These are phyloP conservation scores for Gautieria morchelliformis DNA, from an alignment of 768 basidiomycete genomes.

Conservation along the genomic window DNA sequence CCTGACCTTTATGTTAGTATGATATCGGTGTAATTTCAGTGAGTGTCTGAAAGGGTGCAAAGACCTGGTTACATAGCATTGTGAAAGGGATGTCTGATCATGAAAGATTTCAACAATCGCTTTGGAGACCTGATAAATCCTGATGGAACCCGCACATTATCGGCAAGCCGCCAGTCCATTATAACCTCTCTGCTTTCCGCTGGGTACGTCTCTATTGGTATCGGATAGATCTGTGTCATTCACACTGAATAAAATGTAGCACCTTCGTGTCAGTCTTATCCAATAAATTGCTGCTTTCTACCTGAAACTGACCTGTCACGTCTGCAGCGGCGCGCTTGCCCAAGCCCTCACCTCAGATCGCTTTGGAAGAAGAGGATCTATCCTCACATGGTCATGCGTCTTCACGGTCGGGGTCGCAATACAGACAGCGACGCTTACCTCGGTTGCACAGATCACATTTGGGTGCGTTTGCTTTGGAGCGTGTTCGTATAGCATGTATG, in stretches of 20 bases:
- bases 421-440: constrained; percentile 55
- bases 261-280: constrained; percentile 39
- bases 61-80: not conserved
- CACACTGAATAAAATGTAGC: constrained; percentile 17
- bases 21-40: constrained; percentile 74
- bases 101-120: constrained; percentile 64
- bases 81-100: constrained; percentile 61
- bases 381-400: constrained; percentile 65
- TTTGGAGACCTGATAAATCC: constrained; percentile 44
- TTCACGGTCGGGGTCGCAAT: constrained; percentile 63
- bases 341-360: constrained; percentile 71
- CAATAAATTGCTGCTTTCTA: not conserved
- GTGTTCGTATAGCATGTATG: not conserved
- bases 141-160: constrained; percentile 41
- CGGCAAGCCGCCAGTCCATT: constrained; percentile 59
- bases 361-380: constrained; percentile 62
- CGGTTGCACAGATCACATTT: constrained; percentile 56
- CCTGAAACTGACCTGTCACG: not conserved
- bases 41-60: constrained; percentile 12
- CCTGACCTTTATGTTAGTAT: constrained; percentile 31
- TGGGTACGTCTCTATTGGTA: constrained; percentile 34
- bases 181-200: constrained; percentile 74
- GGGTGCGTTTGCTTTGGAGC: constrained; percentile 23
- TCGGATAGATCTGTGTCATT: not conserved
- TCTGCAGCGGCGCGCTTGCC: constrained; percentile 44